phyloP scores from a whole-genome alignment of 1,284 basidiomycete species.

The Ustilago sp. region DNA sequence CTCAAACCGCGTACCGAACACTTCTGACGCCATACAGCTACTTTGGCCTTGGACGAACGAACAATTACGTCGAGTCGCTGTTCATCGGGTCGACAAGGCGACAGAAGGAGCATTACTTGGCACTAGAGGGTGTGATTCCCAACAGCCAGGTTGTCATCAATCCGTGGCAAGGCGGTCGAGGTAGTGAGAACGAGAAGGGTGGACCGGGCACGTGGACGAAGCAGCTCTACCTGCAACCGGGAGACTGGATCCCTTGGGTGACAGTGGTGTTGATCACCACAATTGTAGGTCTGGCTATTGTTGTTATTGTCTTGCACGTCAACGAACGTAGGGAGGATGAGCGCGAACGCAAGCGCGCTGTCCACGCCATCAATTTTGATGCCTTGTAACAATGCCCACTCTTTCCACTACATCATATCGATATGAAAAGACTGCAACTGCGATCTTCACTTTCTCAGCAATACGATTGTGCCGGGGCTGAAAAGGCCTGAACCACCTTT shows the following conservation, averaged over 20 bases:
- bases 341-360: conserved; percentile 82
- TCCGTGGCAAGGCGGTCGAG: conserved; percentile 74
- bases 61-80: conserved; percentile 92
- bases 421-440: background rate
- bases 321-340: conserved; percentile 96
- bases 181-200: conserved; percentile 21
- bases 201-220: conserved; percentile 78
- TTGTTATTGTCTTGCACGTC: conserved; percentile 87
- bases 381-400: conserved; percentile 75
- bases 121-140: conserved; percentile 95
- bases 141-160: conserved; percentile 97
- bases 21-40: conserved; percentile 92
- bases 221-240: conserved; percentile 91
- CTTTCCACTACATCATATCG: background rate
- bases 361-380: conserved; percentile 97
- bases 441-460: too few species aligned
- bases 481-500: background rate
- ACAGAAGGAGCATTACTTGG: conserved; percentile 81
- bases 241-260: conserved; percentile 98
- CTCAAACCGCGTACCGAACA: conserved; percentile 89
- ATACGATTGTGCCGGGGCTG: too few species aligned
- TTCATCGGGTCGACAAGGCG: conserved; percentile 64
- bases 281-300: conserved; percentile 79
- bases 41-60: conserved; percentile 97
- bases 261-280: conserved; percentile 84